A percentile compares a stretch with the other conserved stretches of the same genome.
Conservation (phyloP, 352 stramenopile genomes). For the Pythium oligandrum region DNA sequence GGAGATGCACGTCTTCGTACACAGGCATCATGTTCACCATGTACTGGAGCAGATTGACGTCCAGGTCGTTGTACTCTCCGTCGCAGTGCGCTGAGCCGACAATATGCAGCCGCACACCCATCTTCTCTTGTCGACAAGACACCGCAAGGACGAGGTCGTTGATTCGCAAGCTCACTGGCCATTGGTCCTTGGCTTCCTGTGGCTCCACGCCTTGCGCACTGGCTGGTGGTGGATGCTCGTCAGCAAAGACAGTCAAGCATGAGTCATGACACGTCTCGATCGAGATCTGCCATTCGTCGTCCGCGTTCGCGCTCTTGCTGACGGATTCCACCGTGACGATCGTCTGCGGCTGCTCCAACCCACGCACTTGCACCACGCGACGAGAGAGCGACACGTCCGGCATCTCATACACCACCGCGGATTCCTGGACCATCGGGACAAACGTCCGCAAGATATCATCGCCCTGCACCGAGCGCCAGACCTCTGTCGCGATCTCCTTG, state of each 20-base stretch:
- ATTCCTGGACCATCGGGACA: slow-evolving; percentile 45
- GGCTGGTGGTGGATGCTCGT: slow-evolving; percentile 15
- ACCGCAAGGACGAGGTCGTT: slow-evolving; percentile 11
- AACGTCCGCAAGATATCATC: slow-evolving; percentile 69
- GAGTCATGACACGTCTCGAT: slow-evolving; percentile 50
- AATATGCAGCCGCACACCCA: slow-evolving; percentile 30
- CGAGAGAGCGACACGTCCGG: slow-evolving; percentile 23
- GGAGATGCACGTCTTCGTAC: slow-evolving; percentile 58
- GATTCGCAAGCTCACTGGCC: background rate
- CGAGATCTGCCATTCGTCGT: slow-evolving; percentile 34
- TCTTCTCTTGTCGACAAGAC: slow-evolving; percentile 4
- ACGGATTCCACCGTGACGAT: slow-evolving; percentile 42
- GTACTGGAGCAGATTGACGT: slow-evolving; percentile 49
- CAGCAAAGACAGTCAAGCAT: slow-evolving; percentile 41
- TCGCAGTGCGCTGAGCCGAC: slow-evolving; percentile 36
- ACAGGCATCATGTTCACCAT: slow-evolving; percentile 47
- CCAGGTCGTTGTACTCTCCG: slow-evolving; percentile 20
- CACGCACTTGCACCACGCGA: slow-evolving; percentile 33
- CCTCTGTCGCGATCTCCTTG: slow-evolving; percentile 28
- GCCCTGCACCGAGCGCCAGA: slow-evolving; percentile 46
- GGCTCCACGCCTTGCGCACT: background rate
- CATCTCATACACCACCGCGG: slow-evolving; percentile 25
- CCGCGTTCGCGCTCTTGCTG: slow-evolving; percentile 12
- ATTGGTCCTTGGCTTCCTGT: slow-evolving; percentile 10
- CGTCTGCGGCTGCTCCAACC: slow-evolving; percentile 14